These are phyloP conservation scores for Fraxinus floribunda DNA, from an alignment of 305 asterid genomes.

Conservation along the genomic window DNA sequence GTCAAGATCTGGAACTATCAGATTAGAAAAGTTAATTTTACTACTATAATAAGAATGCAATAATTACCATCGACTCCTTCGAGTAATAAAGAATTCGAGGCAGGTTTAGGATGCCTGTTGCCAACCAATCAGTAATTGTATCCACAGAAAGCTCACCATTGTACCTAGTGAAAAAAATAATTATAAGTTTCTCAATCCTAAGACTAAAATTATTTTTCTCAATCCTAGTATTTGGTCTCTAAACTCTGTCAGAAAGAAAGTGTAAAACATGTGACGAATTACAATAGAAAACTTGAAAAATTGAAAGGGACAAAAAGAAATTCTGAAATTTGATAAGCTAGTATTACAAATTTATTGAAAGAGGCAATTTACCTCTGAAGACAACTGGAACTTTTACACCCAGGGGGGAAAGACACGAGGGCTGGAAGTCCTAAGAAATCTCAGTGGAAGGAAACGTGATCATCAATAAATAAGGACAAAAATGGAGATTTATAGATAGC, in stretches of 20 bases:
- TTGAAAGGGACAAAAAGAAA: neutral
- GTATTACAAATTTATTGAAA: conserved; percentile 11
- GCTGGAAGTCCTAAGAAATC: conserved; percentile 73
- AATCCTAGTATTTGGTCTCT: conserved; percentile 6
- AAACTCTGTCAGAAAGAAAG: conserved; percentile 10
- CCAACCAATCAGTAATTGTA: conserved; percentile 87
- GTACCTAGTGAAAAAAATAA: conserved; percentile 51
- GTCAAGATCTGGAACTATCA: conserved; percentile 1
- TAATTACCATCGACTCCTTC: conserved; percentile 87
- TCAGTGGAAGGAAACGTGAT: conserved; percentile 17
- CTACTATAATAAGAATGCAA: conserved; percentile 9
- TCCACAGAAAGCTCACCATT: conserved; percentile 82
- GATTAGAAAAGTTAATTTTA: conserved; percentile 11
- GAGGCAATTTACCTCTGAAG: conserved; percentile 56
- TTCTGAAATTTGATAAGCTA: neutral
- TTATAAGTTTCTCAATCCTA: neutral
- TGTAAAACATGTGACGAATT: neutral
- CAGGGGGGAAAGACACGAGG: conserved; percentile 76
- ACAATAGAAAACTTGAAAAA: neutral
- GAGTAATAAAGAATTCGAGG: conserved; percentile 85
- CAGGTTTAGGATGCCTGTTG: conserved; percentile 65
- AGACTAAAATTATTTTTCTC: neutral
- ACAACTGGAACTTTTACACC: conserved; percentile 79
- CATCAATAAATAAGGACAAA: neutral
- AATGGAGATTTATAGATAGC: conserved; percentile 2